Percentiles rank a stretch among this genome's conserved stretches.
Evolutionary conservation across 2,329 filamentous ascomycete genomes (phyloP).

Genomic region (Cladosporium phlei): DNA sequence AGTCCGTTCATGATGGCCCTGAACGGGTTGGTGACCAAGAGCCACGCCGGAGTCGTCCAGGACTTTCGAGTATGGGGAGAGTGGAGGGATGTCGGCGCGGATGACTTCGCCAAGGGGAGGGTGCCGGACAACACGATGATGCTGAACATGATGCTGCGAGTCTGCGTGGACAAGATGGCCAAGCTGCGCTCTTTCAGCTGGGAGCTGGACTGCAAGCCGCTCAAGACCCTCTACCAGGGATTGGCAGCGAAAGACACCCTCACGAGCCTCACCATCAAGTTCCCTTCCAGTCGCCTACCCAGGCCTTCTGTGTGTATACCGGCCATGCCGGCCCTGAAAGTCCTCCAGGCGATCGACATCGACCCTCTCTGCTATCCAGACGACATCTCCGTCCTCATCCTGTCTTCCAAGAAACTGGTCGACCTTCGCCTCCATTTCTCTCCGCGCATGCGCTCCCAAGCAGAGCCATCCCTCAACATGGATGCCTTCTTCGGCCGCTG

Average conservation of each 20-base stretch:
- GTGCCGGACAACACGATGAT: slow-evolving; percentile 62
- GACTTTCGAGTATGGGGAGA: slow-evolving; percentile 51
- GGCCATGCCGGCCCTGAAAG: slow-evolving; percentile 51
- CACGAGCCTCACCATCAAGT: slow-evolving; percentile 51
- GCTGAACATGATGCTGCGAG: slow-evolving; percentile 56
- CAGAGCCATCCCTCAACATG: slow-evolving; percentile 54
- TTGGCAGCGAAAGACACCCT: slow-evolving; percentile 48
- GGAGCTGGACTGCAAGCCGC: slow-evolving; percentile 57
- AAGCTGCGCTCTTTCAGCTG: slow-evolving; percentile 54
- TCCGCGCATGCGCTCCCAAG: slow-evolving; percentile 55
- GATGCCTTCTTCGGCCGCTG: slow-evolving; percentile 54
- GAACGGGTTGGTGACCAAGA: slow-evolving; percentile 56
- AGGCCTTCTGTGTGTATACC: slow-evolving; percentile 54
- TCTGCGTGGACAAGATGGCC: slow-evolving; percentile 55
- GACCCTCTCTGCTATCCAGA: slow-evolving; percentile 62
- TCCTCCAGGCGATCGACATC: slow-evolving; percentile 54
- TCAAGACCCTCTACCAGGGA: slow-evolving; percentile 55
- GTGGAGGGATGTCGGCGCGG: slow-evolving; percentile 54
- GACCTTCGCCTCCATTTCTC: slow-evolving; percentile 57
- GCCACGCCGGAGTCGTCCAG: slow-evolving; percentile 49
- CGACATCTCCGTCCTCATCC: slow-evolving; percentile 54
- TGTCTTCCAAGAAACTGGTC: slow-evolving; percentile 50
- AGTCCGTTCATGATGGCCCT: slow-evolving; percentile 61
- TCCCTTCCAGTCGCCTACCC: slow-evolving; percentile 53
- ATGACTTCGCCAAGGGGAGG: slow-evolving; percentile 55